Evolutionary conservation across 2,329 filamentous ascomycete species (phyloP).

Genomic region (Nemania sp.): DNA sequence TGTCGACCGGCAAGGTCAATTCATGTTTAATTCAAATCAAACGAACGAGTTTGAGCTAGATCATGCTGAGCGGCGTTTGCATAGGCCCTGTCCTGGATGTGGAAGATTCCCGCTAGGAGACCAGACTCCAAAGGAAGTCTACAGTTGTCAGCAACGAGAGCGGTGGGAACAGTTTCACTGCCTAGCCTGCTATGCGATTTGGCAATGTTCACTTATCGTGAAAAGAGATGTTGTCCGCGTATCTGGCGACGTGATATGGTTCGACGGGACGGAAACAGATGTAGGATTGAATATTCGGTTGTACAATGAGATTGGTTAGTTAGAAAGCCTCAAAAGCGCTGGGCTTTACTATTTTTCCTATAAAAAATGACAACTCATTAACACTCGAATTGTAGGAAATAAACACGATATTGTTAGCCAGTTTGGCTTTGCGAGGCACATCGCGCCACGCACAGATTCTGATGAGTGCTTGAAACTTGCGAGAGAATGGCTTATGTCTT

Average conservation of each 20-base stretch:
- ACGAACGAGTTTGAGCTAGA: neutral
- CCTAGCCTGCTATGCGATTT: slow-evolving; percentile 7
- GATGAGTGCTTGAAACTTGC: neutral
- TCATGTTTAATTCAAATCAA: neutral
- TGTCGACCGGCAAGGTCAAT: neutral
- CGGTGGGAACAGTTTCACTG: neutral
- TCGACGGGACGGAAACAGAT: neutral
- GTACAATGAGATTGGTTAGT: slow-evolving; percentile 10
- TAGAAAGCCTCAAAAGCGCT: neutral
- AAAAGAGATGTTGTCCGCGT: slow-evolving; percentile 6
- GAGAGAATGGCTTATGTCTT: neutral
- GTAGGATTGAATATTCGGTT: neutral
- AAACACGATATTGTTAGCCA: neutral
- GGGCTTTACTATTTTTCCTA: neutral
- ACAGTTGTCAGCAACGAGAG: slow-evolving; percentile 6
- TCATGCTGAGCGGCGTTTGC: neutral
- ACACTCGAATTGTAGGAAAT: neutral
- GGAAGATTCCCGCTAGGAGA: slow-evolving; percentile 1
- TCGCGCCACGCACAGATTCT: slow-evolving; percentile 4
- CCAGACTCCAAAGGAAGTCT: neutral
- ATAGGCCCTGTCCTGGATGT: slow-evolving; percentile 4
- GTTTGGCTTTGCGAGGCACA: slow-evolving; percentile 8
- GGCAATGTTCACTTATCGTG: slow-evolving; percentile 1
- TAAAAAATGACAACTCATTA: neutral
- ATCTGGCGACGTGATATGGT: slow-evolving; percentile 9